Conservation (phyloP, 768 basidiomycete genomes). For the Clitopilus hobsonii region DNA sequence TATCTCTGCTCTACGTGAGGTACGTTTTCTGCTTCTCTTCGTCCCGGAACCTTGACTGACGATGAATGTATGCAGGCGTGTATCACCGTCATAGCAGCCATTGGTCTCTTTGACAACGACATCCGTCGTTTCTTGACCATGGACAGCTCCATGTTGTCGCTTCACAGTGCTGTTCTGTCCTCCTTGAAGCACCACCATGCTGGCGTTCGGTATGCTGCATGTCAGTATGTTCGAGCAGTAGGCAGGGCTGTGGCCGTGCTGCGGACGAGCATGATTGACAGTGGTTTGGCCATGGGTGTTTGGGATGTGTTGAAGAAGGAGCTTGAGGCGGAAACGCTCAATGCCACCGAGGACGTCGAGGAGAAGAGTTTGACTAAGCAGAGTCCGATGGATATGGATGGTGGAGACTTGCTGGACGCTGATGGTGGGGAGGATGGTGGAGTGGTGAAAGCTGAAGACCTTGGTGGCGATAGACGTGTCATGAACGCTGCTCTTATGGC, state of each 20-base stretch:
- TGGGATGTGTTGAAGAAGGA: slow-evolving; percentile 42
- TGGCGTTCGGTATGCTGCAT: slow-evolving; percentile 82
- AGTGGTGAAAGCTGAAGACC: slow-evolving; percentile 10
- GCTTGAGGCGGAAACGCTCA: slow-evolving; percentile 21
- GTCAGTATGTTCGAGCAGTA: slow-evolving; percentile 80
- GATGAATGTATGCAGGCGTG: slow-evolving; percentile 44
- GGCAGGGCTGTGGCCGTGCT: slow-evolving; percentile 76
- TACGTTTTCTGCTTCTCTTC: slow-evolving; percentile 18
- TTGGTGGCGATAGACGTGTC: slow-evolving; percentile 67
- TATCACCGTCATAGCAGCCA: slow-evolving; percentile 67
- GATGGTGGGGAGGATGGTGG: background rate
- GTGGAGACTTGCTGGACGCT: background rate
- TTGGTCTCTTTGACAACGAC: slow-evolving; percentile 69
- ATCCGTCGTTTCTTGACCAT: slow-evolving; percentile 66
- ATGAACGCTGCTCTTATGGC: slow-evolving; percentile 65
- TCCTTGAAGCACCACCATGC: slow-evolving; percentile 55
- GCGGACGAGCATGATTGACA: slow-evolving; percentile 81
- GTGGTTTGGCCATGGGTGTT: slow-evolving; percentile 69
- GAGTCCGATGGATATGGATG: background rate
- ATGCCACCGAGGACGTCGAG: slow-evolving; percentile 39
- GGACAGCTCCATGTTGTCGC: slow-evolving; percentile 36
- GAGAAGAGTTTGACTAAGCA: background rate
- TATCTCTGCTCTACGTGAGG: slow-evolving; percentile 59
- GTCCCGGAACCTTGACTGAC: slow-evolving; percentile 1
- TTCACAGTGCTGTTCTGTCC: slow-evolving; percentile 34